Evolutionary conservation across 1,284 basidiomycete species (phyloP).

Genomic region (Marasmius fiardii): DNA sequence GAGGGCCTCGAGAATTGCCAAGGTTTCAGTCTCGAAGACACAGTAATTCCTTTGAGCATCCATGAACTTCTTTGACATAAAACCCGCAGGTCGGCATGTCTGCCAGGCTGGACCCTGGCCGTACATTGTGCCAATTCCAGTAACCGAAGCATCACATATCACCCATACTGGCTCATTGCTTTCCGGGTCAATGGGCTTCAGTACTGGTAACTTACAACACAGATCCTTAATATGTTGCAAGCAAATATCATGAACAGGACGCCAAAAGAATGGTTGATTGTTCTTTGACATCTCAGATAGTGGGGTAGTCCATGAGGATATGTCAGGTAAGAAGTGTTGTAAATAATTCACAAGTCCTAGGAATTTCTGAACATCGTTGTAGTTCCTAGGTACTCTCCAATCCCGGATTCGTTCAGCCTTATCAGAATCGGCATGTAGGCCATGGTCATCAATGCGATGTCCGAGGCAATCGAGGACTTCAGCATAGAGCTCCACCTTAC

Average conservation of each 20-base stretch:
- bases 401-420: neutral
- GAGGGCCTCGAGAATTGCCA: slow-evolving; percentile 27
- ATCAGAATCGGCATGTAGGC: slow-evolving; percentile 23
- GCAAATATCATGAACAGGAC: too few species aligned
- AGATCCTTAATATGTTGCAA: too few species aligned
- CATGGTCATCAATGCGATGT: slow-evolving; percentile 24
- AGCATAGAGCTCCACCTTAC: slow-evolving; percentile 30
- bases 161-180: neutral
- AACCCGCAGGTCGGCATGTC: slow-evolving; percentile 31
- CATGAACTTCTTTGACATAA: slow-evolving; percentile 38
- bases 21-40: slow-evolving; percentile 28
- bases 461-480: slow-evolving; percentile 26
- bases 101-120: too few species aligned
- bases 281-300: too few species aligned
- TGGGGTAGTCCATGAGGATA: neutral
- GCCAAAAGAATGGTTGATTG: too few species aligned
- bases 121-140: too few species aligned
- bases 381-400: neutral
- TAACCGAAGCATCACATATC: slow-evolving; percentile 28
- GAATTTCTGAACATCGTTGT: too few species aligned
- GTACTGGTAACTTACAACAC: neutral
- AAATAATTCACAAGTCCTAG: neutral
- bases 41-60: slow-evolving; percentile 33
- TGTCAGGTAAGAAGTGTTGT: neutral
- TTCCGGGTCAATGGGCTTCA: neutral